Conservation (phyloP, 129 eudicot species). For the Tagetes patula region DNA sequence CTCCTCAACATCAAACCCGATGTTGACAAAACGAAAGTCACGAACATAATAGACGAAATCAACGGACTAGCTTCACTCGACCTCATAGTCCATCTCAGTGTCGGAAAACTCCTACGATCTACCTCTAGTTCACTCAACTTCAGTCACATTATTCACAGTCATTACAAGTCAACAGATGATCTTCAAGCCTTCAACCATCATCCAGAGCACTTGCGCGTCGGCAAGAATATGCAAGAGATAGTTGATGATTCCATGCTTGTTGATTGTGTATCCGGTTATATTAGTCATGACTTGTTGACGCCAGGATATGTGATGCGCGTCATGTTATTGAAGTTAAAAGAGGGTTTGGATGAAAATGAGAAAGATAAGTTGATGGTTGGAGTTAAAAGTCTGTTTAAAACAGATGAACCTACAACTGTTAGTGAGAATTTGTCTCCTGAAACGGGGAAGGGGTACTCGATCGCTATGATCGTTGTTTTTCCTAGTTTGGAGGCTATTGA, state of each 20-base stretch:
- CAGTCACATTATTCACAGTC: slow-evolving; percentile 70
- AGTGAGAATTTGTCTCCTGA: slow-evolving; percentile 62
- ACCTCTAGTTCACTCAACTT: slow-evolving; percentile 43
- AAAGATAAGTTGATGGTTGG: slow-evolving; percentile 38
- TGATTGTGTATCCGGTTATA: slow-evolving; percentile 48
- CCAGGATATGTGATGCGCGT: slow-evolving; percentile 59
- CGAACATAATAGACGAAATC: slow-evolving; percentile 51
- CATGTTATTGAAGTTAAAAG: slow-evolving; percentile 52
- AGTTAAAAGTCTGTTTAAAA: slow-evolving; percentile 35
- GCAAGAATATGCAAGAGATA: slow-evolving; percentile 24
- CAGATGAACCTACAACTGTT: slow-evolving; percentile 38
- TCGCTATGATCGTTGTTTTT: slow-evolving; percentile 48
- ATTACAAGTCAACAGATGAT: slow-evolving; percentile 48
- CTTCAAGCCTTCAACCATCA: slow-evolving; percentile 42
- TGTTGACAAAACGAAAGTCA: slow-evolving; percentile 36
- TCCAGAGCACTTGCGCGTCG: slow-evolving; percentile 50
- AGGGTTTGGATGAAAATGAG: slow-evolving; percentile 37
- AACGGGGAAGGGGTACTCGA: slow-evolving; percentile 59
- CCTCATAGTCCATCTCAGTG: slow-evolving; percentile 43
- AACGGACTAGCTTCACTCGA: slow-evolving; percentile 43
- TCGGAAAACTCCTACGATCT: slow-evolving; percentile 42
- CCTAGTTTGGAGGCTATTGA: slow-evolving; percentile 47
- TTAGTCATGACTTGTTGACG: background rate
- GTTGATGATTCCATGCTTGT: slow-evolving; percentile 60
- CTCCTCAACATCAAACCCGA: slow-evolving; percentile 59